Conservation (phyloP, 306 rosid genomes). For the Chamaecrista fasciculata region DNA sequence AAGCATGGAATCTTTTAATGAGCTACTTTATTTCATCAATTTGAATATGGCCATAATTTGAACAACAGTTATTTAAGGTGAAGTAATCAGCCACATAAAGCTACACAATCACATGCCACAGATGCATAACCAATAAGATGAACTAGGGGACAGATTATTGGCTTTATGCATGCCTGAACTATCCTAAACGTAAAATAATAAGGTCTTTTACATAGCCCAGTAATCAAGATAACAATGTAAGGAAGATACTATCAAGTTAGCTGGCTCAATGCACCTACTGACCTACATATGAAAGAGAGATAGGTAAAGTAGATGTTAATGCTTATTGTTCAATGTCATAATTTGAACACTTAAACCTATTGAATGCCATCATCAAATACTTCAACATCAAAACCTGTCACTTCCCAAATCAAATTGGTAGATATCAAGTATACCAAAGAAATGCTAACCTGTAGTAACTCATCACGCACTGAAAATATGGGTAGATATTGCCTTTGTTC, state of each 20-base stretch:
- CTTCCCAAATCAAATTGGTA: conserved; percentile 11
- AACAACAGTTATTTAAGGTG: neutral
- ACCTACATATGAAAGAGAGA: neutral
- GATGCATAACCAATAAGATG: conserved; percentile 3
- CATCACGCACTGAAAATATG: conserved; percentile 90
- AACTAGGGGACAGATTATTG: conserved; percentile 11
- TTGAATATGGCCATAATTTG: neutral
- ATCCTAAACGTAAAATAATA: neutral
- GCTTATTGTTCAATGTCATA: conserved; percentile 12
- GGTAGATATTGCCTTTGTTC: conserved; percentile 97
- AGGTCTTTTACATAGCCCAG: neutral
- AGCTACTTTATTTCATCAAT: neutral
- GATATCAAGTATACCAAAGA: conserved; percentile 1
- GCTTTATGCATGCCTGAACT: conserved; percentile 7
- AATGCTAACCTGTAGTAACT: conserved; percentile 75
- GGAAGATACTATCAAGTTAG: neutral
- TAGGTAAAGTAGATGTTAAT: neutral
- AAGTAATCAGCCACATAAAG: neutral
- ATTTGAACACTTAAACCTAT: conserved; percentile 6
- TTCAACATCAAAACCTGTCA: neutral
- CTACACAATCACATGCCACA: neutral
- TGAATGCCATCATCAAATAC: conserved; percentile 13
- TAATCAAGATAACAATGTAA: neutral
- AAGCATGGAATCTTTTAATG: neutral
- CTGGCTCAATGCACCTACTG: conserved; percentile 13